Evolutionary conservation across 106 monocot genomes (phyloP).

Genomic region (Dioscorea alata): DNA sequence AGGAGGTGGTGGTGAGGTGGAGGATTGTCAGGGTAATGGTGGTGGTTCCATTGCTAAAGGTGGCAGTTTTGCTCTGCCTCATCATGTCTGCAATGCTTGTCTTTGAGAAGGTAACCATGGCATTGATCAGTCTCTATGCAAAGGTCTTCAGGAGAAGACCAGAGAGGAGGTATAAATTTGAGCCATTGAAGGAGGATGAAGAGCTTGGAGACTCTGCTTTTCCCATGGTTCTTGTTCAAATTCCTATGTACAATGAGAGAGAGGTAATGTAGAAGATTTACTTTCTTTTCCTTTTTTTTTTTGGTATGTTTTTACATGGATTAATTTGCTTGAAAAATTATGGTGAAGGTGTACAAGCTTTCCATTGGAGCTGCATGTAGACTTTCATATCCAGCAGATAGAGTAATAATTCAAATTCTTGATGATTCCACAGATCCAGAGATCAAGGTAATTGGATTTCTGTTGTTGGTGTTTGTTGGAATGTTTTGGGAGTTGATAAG

Average conservation of each 20-base stretch:
- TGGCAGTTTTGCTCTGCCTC: conserved; percentile 23
- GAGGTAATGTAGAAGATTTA: conserved; percentile 10
- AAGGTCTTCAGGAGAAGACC: conserved; percentile 23
- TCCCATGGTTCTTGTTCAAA: conserved; percentile 42
- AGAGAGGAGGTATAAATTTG: conserved; percentile 34
- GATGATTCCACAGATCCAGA: conserved; percentile 34
- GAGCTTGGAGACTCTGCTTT: conserved; percentile 32
- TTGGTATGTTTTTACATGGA: too few species aligned
- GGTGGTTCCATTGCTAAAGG: conserved; percentile 22
- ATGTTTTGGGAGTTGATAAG: background rate
- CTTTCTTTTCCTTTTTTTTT: too few species aligned
- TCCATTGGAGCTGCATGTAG: conserved; percentile 38
- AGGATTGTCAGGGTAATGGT: background rate
- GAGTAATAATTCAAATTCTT: conserved; percentile 31
- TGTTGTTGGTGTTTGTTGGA: background rate
- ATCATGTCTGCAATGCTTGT: conserved; percentile 32
- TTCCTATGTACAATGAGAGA: conserved; percentile 47
- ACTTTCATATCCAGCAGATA: conserved; percentile 33
- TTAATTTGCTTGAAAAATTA: too few species aligned
- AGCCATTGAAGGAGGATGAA: conserved; percentile 26
- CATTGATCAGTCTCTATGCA: conserved; percentile 9
- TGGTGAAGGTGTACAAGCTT: conserved; percentile 16
- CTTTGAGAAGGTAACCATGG: conserved; percentile 31
- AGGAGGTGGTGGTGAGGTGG: background rate
- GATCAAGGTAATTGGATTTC: conserved; percentile 16